Evolutionary conservation across 2,329 filamentous ascomycete species (phyloP).

Genomic region (Cercospora sp.): DNA sequence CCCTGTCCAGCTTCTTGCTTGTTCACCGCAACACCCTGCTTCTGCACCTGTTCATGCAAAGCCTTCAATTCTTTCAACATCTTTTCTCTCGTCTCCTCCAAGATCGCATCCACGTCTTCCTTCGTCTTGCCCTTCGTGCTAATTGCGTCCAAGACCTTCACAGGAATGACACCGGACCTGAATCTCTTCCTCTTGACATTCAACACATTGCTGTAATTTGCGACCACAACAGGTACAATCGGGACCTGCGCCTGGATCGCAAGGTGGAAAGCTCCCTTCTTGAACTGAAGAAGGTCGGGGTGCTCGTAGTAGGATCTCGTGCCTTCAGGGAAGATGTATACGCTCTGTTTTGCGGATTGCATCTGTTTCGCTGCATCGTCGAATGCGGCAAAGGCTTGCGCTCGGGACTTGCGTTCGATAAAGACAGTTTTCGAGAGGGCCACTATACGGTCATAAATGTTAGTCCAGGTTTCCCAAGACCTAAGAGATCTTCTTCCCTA

Average conservation of each 20-base stretch:
- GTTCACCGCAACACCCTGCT: constrained; percentile 28
- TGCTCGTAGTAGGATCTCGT: constrained; percentile 86
- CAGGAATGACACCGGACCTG: constrained; percentile 56
- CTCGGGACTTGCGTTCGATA: constrained; percentile 85
- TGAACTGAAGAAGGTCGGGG: constrained; percentile 86
- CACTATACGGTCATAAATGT: constrained; percentile 51
- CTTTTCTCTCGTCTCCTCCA: constrained; percentile 65
- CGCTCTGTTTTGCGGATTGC: constrained; percentile 62
- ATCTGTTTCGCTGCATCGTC: constrained; percentile 80
- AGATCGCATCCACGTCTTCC: constrained; percentile 75
- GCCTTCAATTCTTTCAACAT: constrained; percentile 66
- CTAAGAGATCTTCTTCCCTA: too few species aligned
- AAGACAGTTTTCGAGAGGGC: constrained; percentile 84
- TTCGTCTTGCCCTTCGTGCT: constrained; percentile 70
- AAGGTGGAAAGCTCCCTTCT: constrained; percentile 97
- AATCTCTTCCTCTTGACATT: constrained; percentile 48
- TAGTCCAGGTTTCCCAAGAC: background rate
- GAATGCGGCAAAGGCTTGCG: constrained; percentile 82
- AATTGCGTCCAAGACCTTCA: constrained; percentile 75
- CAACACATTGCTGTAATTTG: constrained; percentile 52
- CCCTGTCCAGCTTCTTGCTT: constrained; percentile 16
- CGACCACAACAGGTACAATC: constrained; percentile 74
- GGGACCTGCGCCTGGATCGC: constrained; percentile 92
- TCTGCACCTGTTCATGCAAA: constrained; percentile 40
- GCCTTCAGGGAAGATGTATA: constrained; percentile 89